Evolutionary conservation across 1,284 basidiomycete species (phyloP), one percentile per base, ranked within the genome.

Genomic region (Trichosporon sp.): DNA sequence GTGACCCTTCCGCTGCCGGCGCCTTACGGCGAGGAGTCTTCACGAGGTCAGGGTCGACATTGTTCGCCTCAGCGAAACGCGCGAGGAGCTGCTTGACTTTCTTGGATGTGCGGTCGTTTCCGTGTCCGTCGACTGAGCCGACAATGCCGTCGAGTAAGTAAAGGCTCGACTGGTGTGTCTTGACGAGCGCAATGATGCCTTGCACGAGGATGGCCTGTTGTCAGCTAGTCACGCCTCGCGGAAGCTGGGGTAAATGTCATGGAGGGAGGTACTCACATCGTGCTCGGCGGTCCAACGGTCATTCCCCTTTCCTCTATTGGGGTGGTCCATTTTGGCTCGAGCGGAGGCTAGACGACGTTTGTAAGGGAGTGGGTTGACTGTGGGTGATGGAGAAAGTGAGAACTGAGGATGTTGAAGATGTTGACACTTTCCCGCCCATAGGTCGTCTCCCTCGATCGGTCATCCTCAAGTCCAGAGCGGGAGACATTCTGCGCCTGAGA

Each of bases 111-210:
- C 61, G 40, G 44, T 59, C 46, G 56, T 62, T 62, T 0, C 61
- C 61, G 44, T 62, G 40, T 8, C 46, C 44, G 57, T 62, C 61
- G 21, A 62, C 61, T 6, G 31, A 31, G 31, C 61, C 61, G 21
- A 52, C 7, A 16, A 62, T 62, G 14, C 61, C 61, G 14, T 33
- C 32, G 11, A 54, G 56, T 5, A 29, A 8, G 57, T 62, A 62
- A 3, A 62, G 33, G 21, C 13, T 27, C n/a, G 23, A 5, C n/a
- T 46, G 61, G 57, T 29, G 19, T 5, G 23, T 4, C 13, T 37
- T 54, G 44, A 40, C 33, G 14, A 31, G 16, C 3, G 8, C 16
- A 10, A 62, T 58, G 25, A 58, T 37, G 56, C 44, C 46, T 5
- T 21, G 16, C 8, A 29, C 44, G 10, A 62, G 40, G 32, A 62